Evolutionary conservation across 495 filamentous ascomycete species (phyloP).

Genomic region (Aspergillus ellipticus): DNA sequence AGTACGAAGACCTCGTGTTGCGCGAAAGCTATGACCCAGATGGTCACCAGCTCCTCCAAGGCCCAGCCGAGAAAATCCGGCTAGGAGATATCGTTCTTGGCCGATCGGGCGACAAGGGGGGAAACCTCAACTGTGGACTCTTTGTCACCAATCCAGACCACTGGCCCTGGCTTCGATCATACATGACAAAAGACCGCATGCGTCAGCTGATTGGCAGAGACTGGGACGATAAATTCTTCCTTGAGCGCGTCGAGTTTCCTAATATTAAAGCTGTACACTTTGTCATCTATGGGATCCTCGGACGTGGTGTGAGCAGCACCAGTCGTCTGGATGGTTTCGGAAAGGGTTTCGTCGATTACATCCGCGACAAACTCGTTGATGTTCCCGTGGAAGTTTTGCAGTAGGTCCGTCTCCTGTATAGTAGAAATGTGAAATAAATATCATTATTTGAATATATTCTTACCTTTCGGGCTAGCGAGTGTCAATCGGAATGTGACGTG

Average conservation of each 20-base stretch:
- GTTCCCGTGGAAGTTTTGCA: constrained; percentile 29
- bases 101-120: constrained; percentile 49
- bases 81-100: constrained; percentile 40
- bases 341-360: constrained; percentile 50
- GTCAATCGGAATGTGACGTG: too few species aligned
- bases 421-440: too few species aligned
- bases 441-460: too few species aligned
- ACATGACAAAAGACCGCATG: constrained; percentile 35
- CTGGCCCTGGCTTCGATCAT: constrained; percentile 44
- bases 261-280: constrained; percentile 44
- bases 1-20: constrained; percentile 11
- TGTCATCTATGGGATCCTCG: constrained; percentile 48
- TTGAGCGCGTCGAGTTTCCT: constrained; percentile 48
- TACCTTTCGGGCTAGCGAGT: too few species aligned
- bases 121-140: constrained; percentile 48
- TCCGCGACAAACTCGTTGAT: constrained; percentile 42
- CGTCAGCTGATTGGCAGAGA: constrained; percentile 34
- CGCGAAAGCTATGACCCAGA: constrained; percentile 21
- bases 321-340: constrained; percentile 45
- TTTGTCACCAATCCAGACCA: constrained; percentile 33
- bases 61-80: constrained; percentile 20
- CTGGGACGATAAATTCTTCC: constrained; percentile 31
- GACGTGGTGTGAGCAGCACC: constrained; percentile 46
- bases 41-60: constrained; percentile 5
- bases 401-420: not conserved